These are phyloP conservation scores for Bullera alba DNA, from an alignment of 768 basidiomycete species.

Conservation along the genomic window DNA sequence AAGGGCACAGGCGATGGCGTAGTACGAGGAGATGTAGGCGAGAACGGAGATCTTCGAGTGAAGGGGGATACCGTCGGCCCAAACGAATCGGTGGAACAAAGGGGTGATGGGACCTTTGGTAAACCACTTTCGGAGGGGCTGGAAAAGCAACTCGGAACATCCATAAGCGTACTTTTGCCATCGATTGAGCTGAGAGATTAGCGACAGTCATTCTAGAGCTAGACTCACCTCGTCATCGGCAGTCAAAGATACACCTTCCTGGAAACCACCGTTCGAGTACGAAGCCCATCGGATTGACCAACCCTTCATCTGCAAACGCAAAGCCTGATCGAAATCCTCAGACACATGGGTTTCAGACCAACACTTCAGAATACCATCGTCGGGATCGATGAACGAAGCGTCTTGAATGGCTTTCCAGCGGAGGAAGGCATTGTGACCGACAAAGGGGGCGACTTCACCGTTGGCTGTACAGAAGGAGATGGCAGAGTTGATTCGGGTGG, in stretches of 20 bases:
- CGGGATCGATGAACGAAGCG: constrained; percentile 61
- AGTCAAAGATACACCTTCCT: constrained; percentile 85
- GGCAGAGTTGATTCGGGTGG: constrained; percentile 64
- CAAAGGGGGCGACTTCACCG: constrained; percentile 46
- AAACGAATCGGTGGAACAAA: constrained; percentile 43
- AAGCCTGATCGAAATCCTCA: constrained; percentile 50
- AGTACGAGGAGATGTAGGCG: constrained; percentile 52
- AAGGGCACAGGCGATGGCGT: constrained; percentile 56
- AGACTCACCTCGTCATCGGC: constrained; percentile 69
- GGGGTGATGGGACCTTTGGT: constrained; percentile 67
- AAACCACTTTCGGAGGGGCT: constrained; percentile 74
- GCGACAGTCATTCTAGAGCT: neutral
- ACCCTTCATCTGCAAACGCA: constrained; percentile 55
- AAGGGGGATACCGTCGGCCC: constrained; percentile 49
- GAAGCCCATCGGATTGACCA: constrained; percentile 55
- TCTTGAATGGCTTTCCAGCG: constrained; percentile 86
- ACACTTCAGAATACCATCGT: constrained; percentile 61
- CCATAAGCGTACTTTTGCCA: constrained; percentile 65
- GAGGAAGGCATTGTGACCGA: constrained; percentile 57
- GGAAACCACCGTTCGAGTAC: constrained; percentile 77
- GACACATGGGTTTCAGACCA: constrained; percentile 79
- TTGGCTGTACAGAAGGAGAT: constrained; percentile 43
- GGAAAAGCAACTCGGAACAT: constrained; percentile 61
- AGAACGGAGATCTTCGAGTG: constrained; percentile 56
- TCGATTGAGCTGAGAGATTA: constrained; percentile 51